Evolutionary conservation across 179 eudicot species (phyloP).

Genomic region (Spergularia azorica): DNA sequence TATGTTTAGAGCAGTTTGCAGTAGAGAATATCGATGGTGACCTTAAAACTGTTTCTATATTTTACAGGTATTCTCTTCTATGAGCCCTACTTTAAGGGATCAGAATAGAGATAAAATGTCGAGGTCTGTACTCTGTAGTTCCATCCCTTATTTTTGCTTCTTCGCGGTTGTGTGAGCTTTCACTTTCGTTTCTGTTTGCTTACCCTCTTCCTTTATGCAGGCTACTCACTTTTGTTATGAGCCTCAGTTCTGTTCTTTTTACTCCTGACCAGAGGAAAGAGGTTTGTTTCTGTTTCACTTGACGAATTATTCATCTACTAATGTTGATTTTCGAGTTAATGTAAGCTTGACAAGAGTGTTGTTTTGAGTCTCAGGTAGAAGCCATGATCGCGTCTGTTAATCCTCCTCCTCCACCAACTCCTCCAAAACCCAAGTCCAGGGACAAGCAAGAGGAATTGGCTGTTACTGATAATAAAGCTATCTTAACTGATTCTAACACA

Average conservation of each 20-base stretch:
- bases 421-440: constrained; percentile 34
- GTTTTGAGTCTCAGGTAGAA: constrained; percentile 55
- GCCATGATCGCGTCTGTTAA: constrained; percentile 42
- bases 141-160: constrained; percentile 12
- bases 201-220: constrained; percentile 40
- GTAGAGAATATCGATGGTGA: neutral
- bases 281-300: constrained; percentile 41
- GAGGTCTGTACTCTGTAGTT: constrained; percentile 59
- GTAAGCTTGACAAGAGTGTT: constrained; percentile 15
- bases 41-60: constrained; percentile 17
- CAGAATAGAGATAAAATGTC: constrained; percentile 50
- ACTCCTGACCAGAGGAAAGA: constrained; percentile 67
- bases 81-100: constrained; percentile 54
- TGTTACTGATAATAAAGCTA: constrained; percentile 34
- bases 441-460: constrained; percentile 45
- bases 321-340: neutral
- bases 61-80: constrained; percentile 61
- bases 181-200: constrained; percentile 14
- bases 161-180: neutral
- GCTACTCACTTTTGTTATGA: constrained; percentile 56
- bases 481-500: constrained; percentile 49
- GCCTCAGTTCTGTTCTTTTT: constrained; percentile 55
- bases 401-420: constrained; percentile 30
- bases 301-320: neutral
- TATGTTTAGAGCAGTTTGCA: neutral